Percentiles rank a stretch among this genome's conserved stretches.
Conservation (phyloP, 345 rosid genomes). For the Populus alba region DNA sequence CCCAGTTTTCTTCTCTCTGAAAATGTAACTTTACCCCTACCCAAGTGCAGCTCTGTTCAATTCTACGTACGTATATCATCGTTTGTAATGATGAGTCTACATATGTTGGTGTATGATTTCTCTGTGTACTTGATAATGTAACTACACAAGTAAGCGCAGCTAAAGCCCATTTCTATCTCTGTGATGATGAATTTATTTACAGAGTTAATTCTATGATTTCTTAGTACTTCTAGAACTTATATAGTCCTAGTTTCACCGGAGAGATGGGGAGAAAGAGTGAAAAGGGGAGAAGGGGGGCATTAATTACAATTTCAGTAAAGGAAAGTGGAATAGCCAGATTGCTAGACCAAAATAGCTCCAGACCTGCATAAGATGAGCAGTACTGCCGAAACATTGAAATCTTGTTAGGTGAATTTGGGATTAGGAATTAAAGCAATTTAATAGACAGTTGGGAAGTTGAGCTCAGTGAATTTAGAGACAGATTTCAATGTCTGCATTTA, state of each 20-base stretch:
- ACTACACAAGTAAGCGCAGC: conserved; percentile 3
- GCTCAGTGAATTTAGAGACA: conserved; percentile 8
- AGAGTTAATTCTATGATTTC: neutral
- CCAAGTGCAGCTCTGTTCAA: neutral
- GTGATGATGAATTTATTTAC: neutral
- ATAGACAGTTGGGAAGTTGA: conserved; percentile 22
- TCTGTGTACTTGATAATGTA: conserved; percentile 2
- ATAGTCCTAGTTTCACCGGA: neutral
- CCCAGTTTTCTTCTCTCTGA: too few relatives aligned
- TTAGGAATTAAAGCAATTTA: conserved; percentile 20
- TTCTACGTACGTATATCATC: neutral
- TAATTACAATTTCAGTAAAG: neutral
- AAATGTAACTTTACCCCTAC: too few relatives aligned
- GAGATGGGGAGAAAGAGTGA: neutral
- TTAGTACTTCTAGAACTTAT: neutral
- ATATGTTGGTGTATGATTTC: neutral
- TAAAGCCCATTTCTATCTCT: neutral
- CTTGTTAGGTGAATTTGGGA: conserved; percentile 23
- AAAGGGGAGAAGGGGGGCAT: neutral
- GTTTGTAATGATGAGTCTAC: neutral
- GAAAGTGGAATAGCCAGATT: neutral
- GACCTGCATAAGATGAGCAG: neutral
- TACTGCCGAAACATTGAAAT: neutral
- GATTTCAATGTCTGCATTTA: conserved; percentile 12
- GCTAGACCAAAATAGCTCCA: neutral